phyloP scores from a whole-genome alignment of 345 rosid species.

The Cardamine occulta region DNA sequence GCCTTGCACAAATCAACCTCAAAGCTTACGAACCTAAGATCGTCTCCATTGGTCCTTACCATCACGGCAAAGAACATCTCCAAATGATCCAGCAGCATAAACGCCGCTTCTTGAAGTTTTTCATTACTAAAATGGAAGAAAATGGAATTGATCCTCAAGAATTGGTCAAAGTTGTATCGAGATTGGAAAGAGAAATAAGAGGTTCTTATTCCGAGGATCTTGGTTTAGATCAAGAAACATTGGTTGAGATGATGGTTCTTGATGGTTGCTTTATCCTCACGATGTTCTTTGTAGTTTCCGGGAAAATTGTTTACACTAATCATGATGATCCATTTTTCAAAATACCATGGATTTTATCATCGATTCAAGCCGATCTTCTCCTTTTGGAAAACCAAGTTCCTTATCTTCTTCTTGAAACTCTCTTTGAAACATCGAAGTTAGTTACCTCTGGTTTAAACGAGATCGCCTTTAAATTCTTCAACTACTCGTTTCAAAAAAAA shows the following conservation, averaged over 20 bases:
- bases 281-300: constrained; percentile 53
- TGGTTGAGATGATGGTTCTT: constrained; percentile 57
- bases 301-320: constrained; percentile 36
- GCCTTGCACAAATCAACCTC: constrained; percentile 41
- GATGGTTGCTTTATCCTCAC: constrained; percentile 69
- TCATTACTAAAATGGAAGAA: constrained; percentile 38
- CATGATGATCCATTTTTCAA: constrained; percentile 55
- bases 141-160: neutral
- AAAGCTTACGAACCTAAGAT: constrained; percentile 54
- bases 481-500: constrained; percentile 40
- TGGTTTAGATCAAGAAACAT: neutral
- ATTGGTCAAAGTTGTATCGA: constrained; percentile 27
- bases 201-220: constrained; percentile 48
- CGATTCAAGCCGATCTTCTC: constrained; percentile 53
- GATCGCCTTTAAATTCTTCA: constrained; percentile 54
- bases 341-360: constrained; percentile 55
- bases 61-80: constrained; percentile 48
- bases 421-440: constrained; percentile 40
- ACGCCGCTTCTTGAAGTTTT: constrained; percentile 40
- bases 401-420: constrained; percentile 49
- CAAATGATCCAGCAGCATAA: constrained; percentile 57
- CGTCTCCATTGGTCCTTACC: constrained; percentile 58
- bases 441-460: constrained; percentile 35
- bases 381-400: constrained; percentile 69
- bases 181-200: constrained; percentile 37